Evolutionary conservation across 1,284 basidiomycete genomes (phyloP).

Genomic region (Sporisorium scitamineum): DNA sequence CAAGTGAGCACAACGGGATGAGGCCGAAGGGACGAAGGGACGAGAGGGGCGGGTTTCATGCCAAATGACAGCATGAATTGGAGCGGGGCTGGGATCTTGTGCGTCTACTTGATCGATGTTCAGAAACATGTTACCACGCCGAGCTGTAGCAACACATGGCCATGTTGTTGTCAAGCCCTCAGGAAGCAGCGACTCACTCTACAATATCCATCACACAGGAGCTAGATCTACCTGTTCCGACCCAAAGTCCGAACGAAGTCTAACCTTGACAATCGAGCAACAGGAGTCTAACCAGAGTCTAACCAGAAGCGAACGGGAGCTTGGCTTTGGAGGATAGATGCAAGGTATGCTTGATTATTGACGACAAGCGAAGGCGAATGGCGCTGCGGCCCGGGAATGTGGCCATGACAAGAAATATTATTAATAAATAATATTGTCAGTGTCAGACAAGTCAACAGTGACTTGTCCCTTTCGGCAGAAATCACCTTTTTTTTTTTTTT

Average conservation of each 20-base stretch:
- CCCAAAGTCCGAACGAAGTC: not conserved
- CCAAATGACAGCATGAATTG: slow-evolving; percentile 32
- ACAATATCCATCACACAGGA: not conserved
- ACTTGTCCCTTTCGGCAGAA: no score
- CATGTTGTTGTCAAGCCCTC: not conserved
- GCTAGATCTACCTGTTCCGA: not conserved
- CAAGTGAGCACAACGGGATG: not conserved
- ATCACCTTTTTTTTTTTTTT: no score
- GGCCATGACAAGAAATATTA: no score
- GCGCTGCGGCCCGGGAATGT: not conserved
- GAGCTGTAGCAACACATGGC: not conserved
- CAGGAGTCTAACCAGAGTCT: not conserved
- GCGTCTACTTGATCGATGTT: slow-evolving; percentile 1
- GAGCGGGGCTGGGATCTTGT: slow-evolving; percentile 9
- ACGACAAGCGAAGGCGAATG: not conserved
- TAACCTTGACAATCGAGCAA: not conserved
- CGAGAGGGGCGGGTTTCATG: slow-evolving; percentile 7
- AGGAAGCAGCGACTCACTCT: no score
- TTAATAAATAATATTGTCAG: no score
- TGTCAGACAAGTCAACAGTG: no score
- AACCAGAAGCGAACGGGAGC: not conserved
- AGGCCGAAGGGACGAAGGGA: not conserved
- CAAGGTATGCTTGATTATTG: not conserved
- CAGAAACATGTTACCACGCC: slow-evolving; percentile 2
- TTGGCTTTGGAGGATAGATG: not conserved